phyloP scores from a whole-genome alignment of 1,284 basidiomycete genomes.

The Moesziomyces sp. region DNA sequence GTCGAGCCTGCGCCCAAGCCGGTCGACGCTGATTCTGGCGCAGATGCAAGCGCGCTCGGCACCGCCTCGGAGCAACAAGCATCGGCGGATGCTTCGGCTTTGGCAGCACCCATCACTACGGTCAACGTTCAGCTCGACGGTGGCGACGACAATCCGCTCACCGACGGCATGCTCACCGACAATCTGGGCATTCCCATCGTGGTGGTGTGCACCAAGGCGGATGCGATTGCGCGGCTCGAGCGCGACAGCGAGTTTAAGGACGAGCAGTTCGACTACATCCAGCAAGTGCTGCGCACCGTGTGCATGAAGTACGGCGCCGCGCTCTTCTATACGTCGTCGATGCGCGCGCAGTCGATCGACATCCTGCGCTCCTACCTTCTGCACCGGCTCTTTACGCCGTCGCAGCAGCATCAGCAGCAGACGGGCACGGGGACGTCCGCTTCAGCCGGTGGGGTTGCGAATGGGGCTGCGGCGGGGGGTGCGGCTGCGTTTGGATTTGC shows the following conservation, averaged over 20 bases:
- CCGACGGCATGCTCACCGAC: conserved; percentile 52
- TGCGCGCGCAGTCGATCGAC: conserved; percentile 79
- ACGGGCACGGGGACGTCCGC: background rate
- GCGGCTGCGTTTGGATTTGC: conserved; percentile 85
- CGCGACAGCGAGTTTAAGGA: conserved; percentile 73
- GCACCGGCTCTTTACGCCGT: conserved; percentile 84
- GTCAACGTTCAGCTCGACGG: conserved; percentile 68
- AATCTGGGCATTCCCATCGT: conserved; percentile 84
- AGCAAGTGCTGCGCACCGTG: conserved; percentile 91
- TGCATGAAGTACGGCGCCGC: conserved; percentile 93
- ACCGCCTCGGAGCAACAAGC: background rate
- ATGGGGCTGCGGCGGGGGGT: conserved; percentile 54
- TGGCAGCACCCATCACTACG: conserved; percentile 71
- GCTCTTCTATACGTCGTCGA: conserved; percentile 87
- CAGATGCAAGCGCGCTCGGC: background rate
- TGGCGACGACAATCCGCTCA: conserved; percentile 40
- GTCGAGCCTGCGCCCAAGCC: conserved; percentile 76
- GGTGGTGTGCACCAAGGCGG: conserved; percentile 82
- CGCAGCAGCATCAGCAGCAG: conserved; percentile 43
- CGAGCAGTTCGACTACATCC: conserved; percentile 91
- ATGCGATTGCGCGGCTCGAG: conserved; percentile 67
- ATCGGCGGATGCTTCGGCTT: conserved; percentile 39
- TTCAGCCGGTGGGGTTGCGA: background rate
- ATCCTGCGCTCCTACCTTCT: conserved; percentile 86
- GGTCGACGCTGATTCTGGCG: conserved; percentile 9